Evolutionary conservation across 2,329 filamentous ascomycete genomes (phyloP).

Genomic region (Colletotrichum liriopes): DNA sequence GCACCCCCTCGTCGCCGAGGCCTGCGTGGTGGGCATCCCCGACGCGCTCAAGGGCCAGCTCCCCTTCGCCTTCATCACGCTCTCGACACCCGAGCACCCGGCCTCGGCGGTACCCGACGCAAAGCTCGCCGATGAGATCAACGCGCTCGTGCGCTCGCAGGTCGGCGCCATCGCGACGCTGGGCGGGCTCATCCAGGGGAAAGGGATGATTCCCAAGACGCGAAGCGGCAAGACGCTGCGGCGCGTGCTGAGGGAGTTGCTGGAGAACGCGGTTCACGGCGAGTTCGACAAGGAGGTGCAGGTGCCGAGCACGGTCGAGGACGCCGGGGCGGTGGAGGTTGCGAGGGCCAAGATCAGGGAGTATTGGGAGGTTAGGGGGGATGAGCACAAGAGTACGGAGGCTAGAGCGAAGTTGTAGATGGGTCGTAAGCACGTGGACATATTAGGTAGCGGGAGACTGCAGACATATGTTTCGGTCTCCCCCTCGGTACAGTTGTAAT

Average conservation of each 20-base stretch:
- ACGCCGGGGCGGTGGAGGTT: conserved; percentile 80
- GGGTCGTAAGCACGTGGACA: not conserved
- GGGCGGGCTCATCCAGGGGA: conserved; percentile 88
- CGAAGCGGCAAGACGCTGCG: conserved; percentile 92
- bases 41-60: conserved; percentile 91
- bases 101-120: conserved; percentile 65
- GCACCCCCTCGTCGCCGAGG: conserved; percentile 85
- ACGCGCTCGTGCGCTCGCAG: conserved; percentile 80
- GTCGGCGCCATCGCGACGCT: conserved; percentile 91
- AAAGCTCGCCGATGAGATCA: conserved; percentile 73
- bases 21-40: conserved; percentile 88
- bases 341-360: conserved; percentile 80
- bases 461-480: not conserved
- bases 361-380: conserved; percentile 77
- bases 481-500: not conserved
- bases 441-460: not conserved
- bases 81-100: conserved; percentile 63
- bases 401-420: conserved; percentile 65
- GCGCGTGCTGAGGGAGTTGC: conserved; percentile 83
- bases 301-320: conserved; percentile 90
- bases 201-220: conserved; percentile 92
- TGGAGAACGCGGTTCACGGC: conserved; percentile 85
- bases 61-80: conserved; percentile 88
- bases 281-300: conserved; percentile 80
- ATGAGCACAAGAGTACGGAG: conserved; percentile 61